Conservation (phyloP, 371 early-diverging fungal species). For the Mortierella sp. region DNA sequence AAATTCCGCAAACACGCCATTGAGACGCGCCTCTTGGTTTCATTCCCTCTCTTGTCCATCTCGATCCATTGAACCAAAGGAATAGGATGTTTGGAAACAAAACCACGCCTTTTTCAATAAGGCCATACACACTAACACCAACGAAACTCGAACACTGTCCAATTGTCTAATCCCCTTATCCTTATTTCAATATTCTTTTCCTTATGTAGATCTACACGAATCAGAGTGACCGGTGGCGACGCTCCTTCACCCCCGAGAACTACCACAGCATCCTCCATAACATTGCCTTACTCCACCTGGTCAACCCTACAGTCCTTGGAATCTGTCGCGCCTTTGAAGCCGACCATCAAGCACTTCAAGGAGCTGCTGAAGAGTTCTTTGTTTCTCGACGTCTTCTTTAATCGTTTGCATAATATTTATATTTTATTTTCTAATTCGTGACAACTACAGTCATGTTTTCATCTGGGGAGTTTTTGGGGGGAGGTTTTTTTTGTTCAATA, state of each 20-base stretch:
- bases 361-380: too few species aligned
- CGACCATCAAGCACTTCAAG: too few species aligned
- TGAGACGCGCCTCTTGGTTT: not conserved
- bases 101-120: too few species aligned
- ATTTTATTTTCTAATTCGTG: too few species aligned
- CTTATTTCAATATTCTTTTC: not conserved
- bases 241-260: conserved; percentile 23
- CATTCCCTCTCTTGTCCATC: not conserved
- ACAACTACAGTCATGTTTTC: too few species aligned
- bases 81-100: not conserved
- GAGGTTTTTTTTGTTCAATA: too few species aligned
- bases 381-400: too few species aligned
- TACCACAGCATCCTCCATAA: conserved; percentile 33
- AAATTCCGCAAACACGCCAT: not conserved
- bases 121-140: too few species aligned
- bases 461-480: too few species aligned
- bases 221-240: conserved; percentile 19
- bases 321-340: conserved; percentile 35
- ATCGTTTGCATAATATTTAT: too few species aligned
- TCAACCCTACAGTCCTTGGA: conserved; percentile 17
- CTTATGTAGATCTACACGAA: conserved; percentile 33
- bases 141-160: not conserved
- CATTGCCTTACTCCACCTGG: conserved; percentile 33
- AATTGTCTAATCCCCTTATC: not conserved
- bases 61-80: not conserved